A percentile compares a stretch with the other conserved stretches of the same genome.
Evolutionary conservation across 139 green algal species (phyloP).

Genomic region (Chlorella sp.): DNA sequence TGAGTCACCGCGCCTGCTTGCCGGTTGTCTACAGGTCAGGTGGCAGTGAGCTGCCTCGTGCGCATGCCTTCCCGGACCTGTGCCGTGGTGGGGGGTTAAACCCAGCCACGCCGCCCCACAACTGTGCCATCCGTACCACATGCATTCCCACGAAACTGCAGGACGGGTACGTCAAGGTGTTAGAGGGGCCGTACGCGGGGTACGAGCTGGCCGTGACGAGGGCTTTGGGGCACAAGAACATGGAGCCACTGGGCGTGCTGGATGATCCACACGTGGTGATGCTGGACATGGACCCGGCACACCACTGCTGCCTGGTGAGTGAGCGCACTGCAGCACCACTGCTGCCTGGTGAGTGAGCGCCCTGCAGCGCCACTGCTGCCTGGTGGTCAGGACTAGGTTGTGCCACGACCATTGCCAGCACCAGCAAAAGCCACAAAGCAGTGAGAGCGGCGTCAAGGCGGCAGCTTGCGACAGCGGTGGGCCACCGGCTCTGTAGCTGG

Average conservation of each 20-base stretch:
- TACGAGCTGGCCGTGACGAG: conserved; percentile 65
- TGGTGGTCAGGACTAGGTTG: no score
- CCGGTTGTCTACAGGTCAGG: not conserved
- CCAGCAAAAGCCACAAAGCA: no score
- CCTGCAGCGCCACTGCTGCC: no score
- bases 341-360: not conserved
- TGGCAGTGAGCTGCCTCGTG: not conserved
- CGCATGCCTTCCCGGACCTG: not conserved
- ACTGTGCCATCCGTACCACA: no score
- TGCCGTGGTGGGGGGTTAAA: not conserved
- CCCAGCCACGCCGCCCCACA: not conserved
- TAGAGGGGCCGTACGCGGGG: conserved; percentile 29
- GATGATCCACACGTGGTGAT: conserved; percentile 24
- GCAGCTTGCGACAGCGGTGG: no score
- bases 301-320: conserved; percentile 48
- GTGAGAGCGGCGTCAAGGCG: no score
- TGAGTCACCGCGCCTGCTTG: conserved; percentile 13
- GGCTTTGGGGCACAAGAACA: conserved; percentile 48
- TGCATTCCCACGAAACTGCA: no score
- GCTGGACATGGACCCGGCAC: conserved; percentile 11
- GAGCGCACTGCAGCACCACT: not conserved
- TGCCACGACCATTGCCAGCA: no score
- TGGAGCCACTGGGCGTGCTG: conserved; percentile 31
- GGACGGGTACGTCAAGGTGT: conserved; percentile 15
- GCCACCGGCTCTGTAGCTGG: no score